Percentiles rank a stretch among this genome's conserved stretches.
These are phyloP conservation scores for Magnaporthiopsis rhizophila DNA, from an alignment of 2,329 filamentous ascomycete genomes.

Conservation along the genomic window DNA sequence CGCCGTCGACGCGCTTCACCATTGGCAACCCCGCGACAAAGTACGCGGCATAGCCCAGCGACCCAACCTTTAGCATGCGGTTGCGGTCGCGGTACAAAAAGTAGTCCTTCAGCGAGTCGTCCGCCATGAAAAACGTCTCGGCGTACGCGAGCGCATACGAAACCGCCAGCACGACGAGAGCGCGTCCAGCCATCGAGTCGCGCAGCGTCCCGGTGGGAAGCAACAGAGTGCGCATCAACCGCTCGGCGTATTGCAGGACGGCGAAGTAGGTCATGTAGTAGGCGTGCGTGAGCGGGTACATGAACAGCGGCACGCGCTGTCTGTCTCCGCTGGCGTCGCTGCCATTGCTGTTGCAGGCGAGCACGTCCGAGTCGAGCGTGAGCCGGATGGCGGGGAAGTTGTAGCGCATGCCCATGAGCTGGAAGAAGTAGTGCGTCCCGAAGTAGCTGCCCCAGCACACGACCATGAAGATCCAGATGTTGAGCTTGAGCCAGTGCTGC, in stretches of 20 bases:
- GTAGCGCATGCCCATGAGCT: slow-evolving; percentile 15
- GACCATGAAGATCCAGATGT: slow-evolving; percentile 12
- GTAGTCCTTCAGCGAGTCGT: slow-evolving; percentile 9
- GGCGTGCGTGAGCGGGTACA: slow-evolving; percentile 14
- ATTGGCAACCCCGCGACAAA: slow-evolving; percentile 13
- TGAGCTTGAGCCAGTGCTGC: slow-evolving; percentile 13
- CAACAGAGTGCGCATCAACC: not conserved
- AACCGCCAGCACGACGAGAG: slow-evolving; percentile 3
- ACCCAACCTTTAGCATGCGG: slow-evolving; percentile 12
- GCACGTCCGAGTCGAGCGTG: slow-evolving; percentile 10
- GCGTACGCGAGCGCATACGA: slow-evolving; percentile 12
- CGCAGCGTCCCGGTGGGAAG: not conserved
- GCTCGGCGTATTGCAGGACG: slow-evolving; percentile 7
- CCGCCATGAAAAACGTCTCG: slow-evolving; percentile 14
- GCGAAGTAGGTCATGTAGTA: slow-evolving; percentile 12
- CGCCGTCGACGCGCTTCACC: slow-evolving; percentile 9
- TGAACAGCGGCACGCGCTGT: slow-evolving; percentile 13
- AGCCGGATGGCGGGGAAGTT: slow-evolving; percentile 9
- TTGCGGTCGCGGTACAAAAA: slow-evolving; percentile 10
- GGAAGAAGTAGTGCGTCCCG: slow-evolving; percentile 14
- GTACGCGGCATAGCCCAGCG: slow-evolving; percentile 13
- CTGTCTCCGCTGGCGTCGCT: not conserved
- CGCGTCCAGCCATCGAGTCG: not conserved
- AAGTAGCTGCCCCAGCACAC: slow-evolving; percentile 14
- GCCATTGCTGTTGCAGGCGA: not conserved